Evolutionary conservation across 805 yeast genomes (phyloP).

Genomic region (Saccharomycopsis fodiens): DNA sequence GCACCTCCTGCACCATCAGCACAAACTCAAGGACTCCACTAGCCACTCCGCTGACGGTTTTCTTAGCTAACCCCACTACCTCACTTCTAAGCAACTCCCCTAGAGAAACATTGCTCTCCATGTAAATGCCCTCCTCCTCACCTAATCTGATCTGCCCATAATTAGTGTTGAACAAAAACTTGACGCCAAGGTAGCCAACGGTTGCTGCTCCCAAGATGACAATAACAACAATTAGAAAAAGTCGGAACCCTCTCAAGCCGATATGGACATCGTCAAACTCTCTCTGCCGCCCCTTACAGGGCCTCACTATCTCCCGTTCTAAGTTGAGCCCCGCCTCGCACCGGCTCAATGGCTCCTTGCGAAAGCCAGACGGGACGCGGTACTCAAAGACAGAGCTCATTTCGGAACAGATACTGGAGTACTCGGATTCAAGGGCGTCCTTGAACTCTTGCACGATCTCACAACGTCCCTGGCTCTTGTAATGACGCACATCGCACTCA

Average conservation of each 20-base stretch:
- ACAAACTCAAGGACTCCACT: background rate
- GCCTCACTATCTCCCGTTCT: constrained; percentile 53
- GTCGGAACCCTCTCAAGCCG: constrained; percentile 46
- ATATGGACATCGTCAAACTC: constrained; percentile 49
- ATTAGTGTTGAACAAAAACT: constrained; percentile 64
- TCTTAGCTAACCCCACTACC: background rate
- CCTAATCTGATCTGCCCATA: constrained; percentile 84
- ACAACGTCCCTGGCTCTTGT: constrained; percentile 18
- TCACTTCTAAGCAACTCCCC: constrained; percentile 1
- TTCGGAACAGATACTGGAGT: constrained; percentile 47
- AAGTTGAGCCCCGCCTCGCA: constrained; percentile 73
- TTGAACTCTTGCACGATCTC: constrained; percentile 72
- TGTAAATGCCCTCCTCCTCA: constrained; percentile 33
- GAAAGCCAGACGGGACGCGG: constrained; percentile 89
- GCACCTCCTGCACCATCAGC: constrained; percentile 12
- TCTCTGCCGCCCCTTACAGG: constrained; percentile 82
- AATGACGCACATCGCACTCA: constrained; percentile 89
- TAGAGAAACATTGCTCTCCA: background rate
- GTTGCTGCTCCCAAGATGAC: constrained; percentile 39
- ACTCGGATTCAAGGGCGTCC: constrained; percentile 60
- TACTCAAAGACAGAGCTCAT: constrained; percentile 52
- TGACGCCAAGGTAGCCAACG: constrained; percentile 54
- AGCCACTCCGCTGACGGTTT: background rate
- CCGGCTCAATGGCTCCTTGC: constrained; percentile 74
- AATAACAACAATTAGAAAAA: constrained; percentile 44